Percentiles rank a stretch among this genome's conserved stretches.
Evolutionary conservation across 495 filamentous ascomycete species (phyloP).

Genomic region (Xylaria cubensis): DNA sequence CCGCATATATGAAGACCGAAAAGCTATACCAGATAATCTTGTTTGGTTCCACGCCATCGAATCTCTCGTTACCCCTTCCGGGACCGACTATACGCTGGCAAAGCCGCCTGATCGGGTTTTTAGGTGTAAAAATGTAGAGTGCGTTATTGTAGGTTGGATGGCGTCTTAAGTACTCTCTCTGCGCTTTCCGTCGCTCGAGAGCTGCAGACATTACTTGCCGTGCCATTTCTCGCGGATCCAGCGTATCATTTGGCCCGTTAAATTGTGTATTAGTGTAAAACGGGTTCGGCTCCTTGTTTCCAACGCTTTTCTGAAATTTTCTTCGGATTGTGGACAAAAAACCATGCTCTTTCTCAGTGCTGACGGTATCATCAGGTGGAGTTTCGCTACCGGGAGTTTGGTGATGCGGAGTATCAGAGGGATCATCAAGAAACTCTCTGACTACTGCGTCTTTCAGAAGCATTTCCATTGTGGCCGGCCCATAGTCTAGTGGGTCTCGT

Average conservation of each 20-base stretch:
- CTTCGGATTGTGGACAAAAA: constrained; percentile 64
- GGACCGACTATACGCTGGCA: constrained; percentile 94
- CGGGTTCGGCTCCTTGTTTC: constrained; percentile 83
- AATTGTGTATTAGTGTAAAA: constrained; percentile 88
- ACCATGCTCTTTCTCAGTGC: constrained; percentile 54
- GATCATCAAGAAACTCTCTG: constrained; percentile 89
- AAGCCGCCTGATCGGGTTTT: constrained; percentile 75
- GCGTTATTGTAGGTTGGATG: constrained; percentile 94
- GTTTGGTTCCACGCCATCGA: constrained; percentile 86
- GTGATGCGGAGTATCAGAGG: constrained; percentile 49
- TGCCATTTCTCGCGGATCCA: constrained; percentile 87
- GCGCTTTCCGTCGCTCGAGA: constrained; percentile 80
- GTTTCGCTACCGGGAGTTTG: constrained; percentile 46
- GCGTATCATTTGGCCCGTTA: constrained; percentile 69
- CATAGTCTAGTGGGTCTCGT: constrained; percentile 86
- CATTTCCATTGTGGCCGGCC: constrained; percentile 89
- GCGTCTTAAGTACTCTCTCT: constrained; percentile 85
- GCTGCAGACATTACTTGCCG: constrained; percentile 85
- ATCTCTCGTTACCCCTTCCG: constrained; percentile 81
- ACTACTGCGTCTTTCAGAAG: constrained; percentile 94
- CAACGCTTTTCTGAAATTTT: constrained; percentile 58
- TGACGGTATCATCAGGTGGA: constrained; percentile 36
- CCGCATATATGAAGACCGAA: constrained; percentile 90
- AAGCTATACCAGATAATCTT: constrained; percentile 90
- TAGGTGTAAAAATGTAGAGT: constrained; percentile 82